phyloP scores from a whole-genome alignment of 345 rosid species.

The Combretum micranthum region DNA sequence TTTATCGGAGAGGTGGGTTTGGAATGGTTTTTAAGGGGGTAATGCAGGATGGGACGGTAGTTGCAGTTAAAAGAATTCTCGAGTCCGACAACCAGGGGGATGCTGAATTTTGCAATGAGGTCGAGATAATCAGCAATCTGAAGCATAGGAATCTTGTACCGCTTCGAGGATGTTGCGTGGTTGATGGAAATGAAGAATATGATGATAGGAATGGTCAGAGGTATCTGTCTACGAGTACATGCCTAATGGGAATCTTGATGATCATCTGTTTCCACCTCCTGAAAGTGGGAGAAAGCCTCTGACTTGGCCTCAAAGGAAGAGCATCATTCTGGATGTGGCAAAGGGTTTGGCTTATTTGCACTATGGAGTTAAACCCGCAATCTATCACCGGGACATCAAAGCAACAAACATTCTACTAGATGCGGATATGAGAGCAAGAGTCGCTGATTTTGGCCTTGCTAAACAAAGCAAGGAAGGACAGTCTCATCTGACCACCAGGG shows the following conservation, averaged over 20 bases:
- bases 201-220: conserved; percentile 27
- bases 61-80: too few relatives aligned
- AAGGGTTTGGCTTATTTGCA: too few relatives aligned
- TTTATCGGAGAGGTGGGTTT: conserved; percentile 80
- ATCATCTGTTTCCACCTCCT: too few relatives aligned
- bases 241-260: too few relatives aligned
- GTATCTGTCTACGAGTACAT: too few relatives aligned
- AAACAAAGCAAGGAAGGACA: conserved; percentile 74
- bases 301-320: too few relatives aligned
- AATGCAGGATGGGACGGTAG: conserved; percentile 64
- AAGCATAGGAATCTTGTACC: too few relatives aligned
- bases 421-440: conserved; percentile 71
- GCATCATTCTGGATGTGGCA: too few relatives aligned
- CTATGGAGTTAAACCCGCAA: conserved; percentile 73
- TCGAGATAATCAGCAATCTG: conserved; percentile 92
- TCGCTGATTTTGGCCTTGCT: conserved; percentile 80
- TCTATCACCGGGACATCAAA: conserved; percentile 74
- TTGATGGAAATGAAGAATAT: conserved; percentile 35
- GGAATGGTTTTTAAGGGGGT: conserved; percentile 80
- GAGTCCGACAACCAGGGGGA: conserved; percentile 82
- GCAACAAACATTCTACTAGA: conserved; percentile 71
- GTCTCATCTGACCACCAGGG: conserved; percentile 84
- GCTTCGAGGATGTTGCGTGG: conserved; percentile 79
- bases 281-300: too few relatives aligned
- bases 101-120: conserved; percentile 82